These are phyloP conservation scores for Pseudohyphozyma bogoriensis DNA, from an alignment of 768 basidiomycete species.

Conservation along the genomic window DNA sequence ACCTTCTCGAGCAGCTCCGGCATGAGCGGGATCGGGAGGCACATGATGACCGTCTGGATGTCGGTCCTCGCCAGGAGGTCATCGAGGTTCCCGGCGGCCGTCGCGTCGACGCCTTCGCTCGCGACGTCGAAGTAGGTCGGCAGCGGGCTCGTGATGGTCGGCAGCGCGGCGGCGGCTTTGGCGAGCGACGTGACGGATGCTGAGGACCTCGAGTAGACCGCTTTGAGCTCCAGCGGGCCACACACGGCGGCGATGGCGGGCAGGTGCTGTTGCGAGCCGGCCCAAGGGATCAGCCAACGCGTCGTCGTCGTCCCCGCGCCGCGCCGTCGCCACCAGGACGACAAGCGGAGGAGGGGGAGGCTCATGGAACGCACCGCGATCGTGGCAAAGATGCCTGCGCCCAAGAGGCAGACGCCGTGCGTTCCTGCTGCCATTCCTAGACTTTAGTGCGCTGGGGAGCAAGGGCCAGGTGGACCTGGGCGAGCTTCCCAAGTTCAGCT, in stretches of 20 bases:
- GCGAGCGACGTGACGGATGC: slow-evolving; percentile 50
- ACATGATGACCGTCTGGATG: slow-evolving; percentile 62
- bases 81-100: no score
- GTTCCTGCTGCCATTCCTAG: no score
- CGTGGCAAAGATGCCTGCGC: slow-evolving; percentile 67
- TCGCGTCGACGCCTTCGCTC: no score
- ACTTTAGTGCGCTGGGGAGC: no score
- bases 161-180: slow-evolving; percentile 40
- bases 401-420: slow-evolving; percentile 55
- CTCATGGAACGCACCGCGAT: slow-evolving; percentile 44
- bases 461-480: no score
- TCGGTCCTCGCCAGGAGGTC: slow-evolving; percentile 56
- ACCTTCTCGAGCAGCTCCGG: slow-evolving; percentile 54
- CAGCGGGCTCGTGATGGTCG: slow-evolving; percentile 40
- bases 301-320: no score
- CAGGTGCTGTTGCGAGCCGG: slow-evolving; percentile 53
- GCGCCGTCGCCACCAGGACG: no score
- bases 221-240: slow-evolving; percentile 49
- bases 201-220: slow-evolving; percentile 70
- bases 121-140: no score
- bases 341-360: not conserved
- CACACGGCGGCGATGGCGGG: slow-evolving; percentile 54
- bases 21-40: slow-evolving; percentile 65
- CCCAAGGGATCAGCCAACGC: no score
- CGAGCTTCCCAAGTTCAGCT: no score